Percentiles rank a stretch among this genome's conserved stretches.
These are phyloP conservation scores for Boletus rubroflammeus DNA, from an alignment of 768 basidiomycete species.

Conservation along the genomic window DNA sequence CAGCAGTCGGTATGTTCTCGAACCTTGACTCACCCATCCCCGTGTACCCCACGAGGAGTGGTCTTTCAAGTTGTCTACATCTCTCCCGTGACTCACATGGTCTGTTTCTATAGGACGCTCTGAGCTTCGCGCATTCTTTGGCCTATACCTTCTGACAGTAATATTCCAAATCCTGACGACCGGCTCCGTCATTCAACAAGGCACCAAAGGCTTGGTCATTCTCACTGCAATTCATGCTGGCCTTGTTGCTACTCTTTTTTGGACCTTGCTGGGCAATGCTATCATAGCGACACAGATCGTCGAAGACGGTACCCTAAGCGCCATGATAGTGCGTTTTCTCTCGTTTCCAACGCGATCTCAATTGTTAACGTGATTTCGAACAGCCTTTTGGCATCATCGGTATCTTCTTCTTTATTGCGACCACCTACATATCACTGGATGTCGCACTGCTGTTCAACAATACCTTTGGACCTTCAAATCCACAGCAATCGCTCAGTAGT, in stretches of 20 bases:
- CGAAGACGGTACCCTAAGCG: conserved; percentile 81
- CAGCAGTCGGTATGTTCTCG: conserved; percentile 73
- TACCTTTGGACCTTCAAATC: conserved; percentile 56
- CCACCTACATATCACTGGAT: conserved; percentile 84
- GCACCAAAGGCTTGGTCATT: conserved; percentile 62
- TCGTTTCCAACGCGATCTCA: background rate
- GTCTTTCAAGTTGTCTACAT: background rate
- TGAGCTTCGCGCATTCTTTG: conserved; percentile 66
- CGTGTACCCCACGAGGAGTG: background rate
- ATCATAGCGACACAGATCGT: conserved; percentile 85
- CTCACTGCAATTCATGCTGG: conserved; percentile 80
- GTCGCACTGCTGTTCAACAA: conserved; percentile 64
- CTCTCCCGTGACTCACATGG: conserved; percentile 1
- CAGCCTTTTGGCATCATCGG: conserved; percentile 64
- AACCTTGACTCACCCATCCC: background rate
- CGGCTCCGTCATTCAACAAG: conserved; percentile 76
- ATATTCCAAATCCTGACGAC: conserved; percentile 80
- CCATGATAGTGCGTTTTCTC: conserved; percentile 52
- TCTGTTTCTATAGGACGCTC: conserved; percentile 47
- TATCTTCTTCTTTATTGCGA: conserved; percentile 60
- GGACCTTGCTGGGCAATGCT: conserved; percentile 72
- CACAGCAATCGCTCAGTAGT: conserved; percentile 54
- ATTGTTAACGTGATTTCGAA: background rate
- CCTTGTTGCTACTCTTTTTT: conserved; percentile 72
- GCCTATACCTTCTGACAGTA: conserved; percentile 66